Evolutionary conservation across 2,329 filamentous ascomycete genomes (phyloP).

Genomic region (Colletotrichum sp.): DNA sequence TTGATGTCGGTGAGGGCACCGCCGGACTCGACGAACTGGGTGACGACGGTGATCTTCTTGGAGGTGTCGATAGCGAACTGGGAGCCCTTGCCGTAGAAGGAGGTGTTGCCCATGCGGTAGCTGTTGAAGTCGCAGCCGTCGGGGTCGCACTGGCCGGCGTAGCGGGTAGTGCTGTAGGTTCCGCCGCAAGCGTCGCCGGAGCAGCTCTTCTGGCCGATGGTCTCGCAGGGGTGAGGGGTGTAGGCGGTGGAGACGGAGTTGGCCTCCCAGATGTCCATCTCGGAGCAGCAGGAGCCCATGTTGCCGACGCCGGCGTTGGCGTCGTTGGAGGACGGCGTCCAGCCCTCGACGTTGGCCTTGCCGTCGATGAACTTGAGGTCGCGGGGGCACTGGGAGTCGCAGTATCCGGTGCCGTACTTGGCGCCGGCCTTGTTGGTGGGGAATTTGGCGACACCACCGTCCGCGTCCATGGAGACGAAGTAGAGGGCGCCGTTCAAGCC

Average conservation of each 20-base stretch:
- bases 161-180: conserved; percentile 57
- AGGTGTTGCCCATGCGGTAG: conserved; percentile 67
- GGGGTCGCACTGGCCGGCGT: conserved; percentile 68
- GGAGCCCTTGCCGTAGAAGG: conserved; percentile 63
- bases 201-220: conserved; percentile 55
- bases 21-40: conserved; percentile 59
- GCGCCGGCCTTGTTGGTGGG: conserved; percentile 56
- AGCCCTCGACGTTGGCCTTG: conserved; percentile 57
- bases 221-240: conserved; percentile 69
- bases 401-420: conserved; percentile 64
- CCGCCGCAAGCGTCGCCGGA: conserved; percentile 56
- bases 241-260: conserved; percentile 68
- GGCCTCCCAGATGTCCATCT: conserved; percentile 70
- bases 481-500: conserved; percentile 77
- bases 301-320: conserved; percentile 56
- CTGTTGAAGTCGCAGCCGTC: conserved; percentile 75
- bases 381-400: conserved; percentile 57
- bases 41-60: conserved; percentile 68
- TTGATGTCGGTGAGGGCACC: conserved; percentile 65
- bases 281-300: conserved; percentile 64
- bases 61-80: conserved; percentile 63
- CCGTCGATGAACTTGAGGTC: conserved; percentile 65
- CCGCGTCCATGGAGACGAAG: conserved; percentile 65
- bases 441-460: conserved; percentile 58
- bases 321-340: conserved; percentile 56